These are phyloP conservation scores for Tremella fuciformis DNA, from an alignment of 768 basidiomycete species.

Conservation along the genomic window DNA sequence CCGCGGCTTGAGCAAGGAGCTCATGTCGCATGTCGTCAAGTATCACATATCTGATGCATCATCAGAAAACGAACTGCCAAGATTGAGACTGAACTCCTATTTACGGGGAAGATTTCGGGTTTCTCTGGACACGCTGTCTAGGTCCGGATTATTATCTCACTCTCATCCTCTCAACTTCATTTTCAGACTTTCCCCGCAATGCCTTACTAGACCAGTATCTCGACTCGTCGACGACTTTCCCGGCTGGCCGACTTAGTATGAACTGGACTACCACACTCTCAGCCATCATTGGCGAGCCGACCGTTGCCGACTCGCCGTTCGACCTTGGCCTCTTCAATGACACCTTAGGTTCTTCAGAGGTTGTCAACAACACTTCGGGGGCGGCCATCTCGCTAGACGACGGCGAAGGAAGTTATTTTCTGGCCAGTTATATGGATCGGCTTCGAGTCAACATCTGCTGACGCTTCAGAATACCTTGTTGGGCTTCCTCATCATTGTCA, in stretches of 20 bases:
- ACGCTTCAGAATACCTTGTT: conserved; percentile 39
- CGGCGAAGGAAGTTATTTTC: conserved; percentile 30
- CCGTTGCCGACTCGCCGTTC: conserved; percentile 16
- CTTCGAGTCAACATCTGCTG: background rate
- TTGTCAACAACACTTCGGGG: conserved; percentile 3
- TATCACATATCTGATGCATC: too few relatives aligned
- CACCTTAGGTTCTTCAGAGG: conserved; percentile 10
- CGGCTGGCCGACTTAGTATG: background rate
- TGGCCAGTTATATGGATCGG: conserved; percentile 16
- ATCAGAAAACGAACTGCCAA: too few relatives aligned
- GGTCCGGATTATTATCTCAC: too few relatives aligned
- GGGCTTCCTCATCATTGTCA: conserved; percentile 73
- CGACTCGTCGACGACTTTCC: background rate
- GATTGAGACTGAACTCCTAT: too few relatives aligned
- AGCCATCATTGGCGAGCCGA: conserved; percentile 9
- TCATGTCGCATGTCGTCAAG: too few relatives aligned
- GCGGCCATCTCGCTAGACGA: background rate
- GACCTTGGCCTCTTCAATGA: conserved; percentile 13
- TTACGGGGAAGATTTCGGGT: too few relatives aligned
- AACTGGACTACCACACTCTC: conserved; percentile 1
- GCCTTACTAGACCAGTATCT: too few relatives aligned
- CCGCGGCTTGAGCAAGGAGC: too few relatives aligned
- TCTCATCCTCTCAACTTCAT: too few relatives aligned
- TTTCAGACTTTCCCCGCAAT: too few relatives aligned
- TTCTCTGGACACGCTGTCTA: too few relatives aligned